Conservation (phyloP, 2,329 filamentous ascomycete genomes). For the Emmonsiellopsis sp. region DNA sequence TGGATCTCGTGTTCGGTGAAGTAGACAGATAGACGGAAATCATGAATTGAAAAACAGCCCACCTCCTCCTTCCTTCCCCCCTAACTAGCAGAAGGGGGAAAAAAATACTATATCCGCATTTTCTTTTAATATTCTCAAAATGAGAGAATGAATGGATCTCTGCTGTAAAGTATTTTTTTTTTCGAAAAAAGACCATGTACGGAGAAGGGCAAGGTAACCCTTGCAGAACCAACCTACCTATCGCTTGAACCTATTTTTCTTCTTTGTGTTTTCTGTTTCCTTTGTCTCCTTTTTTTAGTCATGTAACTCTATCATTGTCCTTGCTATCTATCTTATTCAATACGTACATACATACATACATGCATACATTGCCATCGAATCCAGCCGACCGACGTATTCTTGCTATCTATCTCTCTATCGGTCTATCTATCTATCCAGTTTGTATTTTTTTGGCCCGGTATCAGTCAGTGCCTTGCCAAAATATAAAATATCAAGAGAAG, state of each 20-base stretch:
- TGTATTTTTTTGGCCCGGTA: not conserved
- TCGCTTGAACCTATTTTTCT: conserved; percentile 10
- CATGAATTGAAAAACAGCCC: too few relatives aligned
- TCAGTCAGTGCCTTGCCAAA: not conserved
- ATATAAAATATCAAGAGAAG: not conserved
- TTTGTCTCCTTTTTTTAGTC: not conserved
- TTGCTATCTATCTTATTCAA: not conserved
- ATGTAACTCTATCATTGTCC: not conserved
- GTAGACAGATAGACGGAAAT: conserved; percentile 39
- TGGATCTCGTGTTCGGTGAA: conserved; percentile 82
- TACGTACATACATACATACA: not conserved
- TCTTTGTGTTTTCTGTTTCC: too few relatives aligned
- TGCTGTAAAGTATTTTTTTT: too few relatives aligned
- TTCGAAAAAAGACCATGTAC: too few relatives aligned
- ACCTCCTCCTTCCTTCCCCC: too few relatives aligned
- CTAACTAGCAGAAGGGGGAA: too few relatives aligned
- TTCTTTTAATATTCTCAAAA: too few relatives aligned
- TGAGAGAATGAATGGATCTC: too few relatives aligned
- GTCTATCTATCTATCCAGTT: not conserved
- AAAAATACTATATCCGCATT: too few relatives aligned
- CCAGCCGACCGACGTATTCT: not conserved
- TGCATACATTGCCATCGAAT: not conserved
- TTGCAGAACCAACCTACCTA: not conserved
- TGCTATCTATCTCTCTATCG: too few relatives aligned
- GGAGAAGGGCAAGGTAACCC: not conserved